Base-by-base conservation (phyloP, 495 filamentous ascomycete genomes). In the Hypoxylon fuscum region DNA sequence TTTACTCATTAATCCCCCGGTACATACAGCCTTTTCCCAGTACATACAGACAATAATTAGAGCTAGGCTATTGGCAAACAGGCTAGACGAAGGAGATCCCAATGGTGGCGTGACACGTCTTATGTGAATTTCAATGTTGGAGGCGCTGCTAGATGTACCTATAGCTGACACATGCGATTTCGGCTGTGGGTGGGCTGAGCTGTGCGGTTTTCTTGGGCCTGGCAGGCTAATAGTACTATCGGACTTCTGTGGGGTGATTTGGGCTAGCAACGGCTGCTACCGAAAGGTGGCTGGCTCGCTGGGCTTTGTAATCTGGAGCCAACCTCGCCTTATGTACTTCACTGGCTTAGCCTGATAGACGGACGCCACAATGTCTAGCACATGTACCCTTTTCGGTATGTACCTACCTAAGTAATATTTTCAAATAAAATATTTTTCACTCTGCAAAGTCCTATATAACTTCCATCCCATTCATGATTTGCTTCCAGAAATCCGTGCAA, bases 101-200 rank as follows among this genome's bases (percentile, higher is more conserved):
- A 66, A 66, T 66, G 34, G 46, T 60, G 56, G 56, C 21, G 56
- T 57, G 62, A 66, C 62, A 66, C 62, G 62, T 66, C 62, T 66
- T 45, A 40, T 51, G 56, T 41, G 34, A 60, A 53, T 42, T 55
- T 44, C 34, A 35, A 57, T 9, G 42, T 53, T 64, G 27, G 45
- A 41, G 50, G 45, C 25, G 59, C 62, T 55, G 55, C 55, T 37
- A 55, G 29, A 11, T 2, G 5, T 32, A 31, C 1, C 14, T n/a
- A 20, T 43, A 59, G 20, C 11, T 51, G 52, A 17, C 31, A 52
- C 35, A 59, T 54, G 54, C 55, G 61, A 64, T 21, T 64, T 64
- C 61, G 61, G 61, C 46, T 53, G 43, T 43, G 44, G 50, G 44
- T 31, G 14, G n/a, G 47, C 14, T 40, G 23, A 9, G 22, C 27